Conservation (phyloP, 1,284 basidiomycete species). For the Moesziomyces aphidis region DNA sequence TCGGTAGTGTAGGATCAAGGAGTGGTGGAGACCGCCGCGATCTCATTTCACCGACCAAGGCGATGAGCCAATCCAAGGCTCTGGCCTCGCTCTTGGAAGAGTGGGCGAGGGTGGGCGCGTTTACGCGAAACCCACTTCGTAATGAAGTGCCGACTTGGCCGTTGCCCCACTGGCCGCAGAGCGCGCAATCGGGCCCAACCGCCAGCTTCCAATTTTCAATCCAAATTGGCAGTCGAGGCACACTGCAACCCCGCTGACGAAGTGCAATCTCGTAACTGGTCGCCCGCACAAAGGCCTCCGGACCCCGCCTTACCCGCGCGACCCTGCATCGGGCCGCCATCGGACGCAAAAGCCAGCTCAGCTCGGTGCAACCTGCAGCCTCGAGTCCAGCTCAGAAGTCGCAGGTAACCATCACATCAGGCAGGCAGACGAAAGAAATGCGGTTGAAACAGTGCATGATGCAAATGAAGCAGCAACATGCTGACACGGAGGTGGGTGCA, state of each 20-base stretch:
- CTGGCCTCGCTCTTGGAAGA: conserved; percentile 1
- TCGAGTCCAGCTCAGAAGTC: neutral
- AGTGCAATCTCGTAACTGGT: neutral
- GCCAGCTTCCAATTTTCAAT: neutral
- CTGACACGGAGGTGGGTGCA: neutral
- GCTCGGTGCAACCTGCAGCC: no score
- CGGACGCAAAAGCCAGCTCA: no score
- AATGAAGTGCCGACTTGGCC: conserved; percentile 4
- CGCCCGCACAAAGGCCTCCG: no score
- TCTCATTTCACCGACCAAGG: no score
- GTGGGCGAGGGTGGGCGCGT: neutral
- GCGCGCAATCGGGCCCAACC: neutral
- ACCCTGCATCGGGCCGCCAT: no score
- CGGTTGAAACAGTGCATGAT: neutral
- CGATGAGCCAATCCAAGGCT: neutral
- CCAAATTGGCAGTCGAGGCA: neutral
- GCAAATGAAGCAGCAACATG: neutral
- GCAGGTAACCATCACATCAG: neutral
- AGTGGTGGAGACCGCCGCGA: no score
- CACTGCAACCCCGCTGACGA: neutral
- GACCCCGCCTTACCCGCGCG: no score
- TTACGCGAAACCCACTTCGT: conserved; percentile 35
- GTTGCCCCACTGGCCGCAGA: neutral
- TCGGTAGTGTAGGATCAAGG: no score
- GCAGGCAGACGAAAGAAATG: neutral